phyloP scores from a whole-genome alignment of 2,329 filamentous ascomycete species.

The Neoascochyta sp. region DNA sequence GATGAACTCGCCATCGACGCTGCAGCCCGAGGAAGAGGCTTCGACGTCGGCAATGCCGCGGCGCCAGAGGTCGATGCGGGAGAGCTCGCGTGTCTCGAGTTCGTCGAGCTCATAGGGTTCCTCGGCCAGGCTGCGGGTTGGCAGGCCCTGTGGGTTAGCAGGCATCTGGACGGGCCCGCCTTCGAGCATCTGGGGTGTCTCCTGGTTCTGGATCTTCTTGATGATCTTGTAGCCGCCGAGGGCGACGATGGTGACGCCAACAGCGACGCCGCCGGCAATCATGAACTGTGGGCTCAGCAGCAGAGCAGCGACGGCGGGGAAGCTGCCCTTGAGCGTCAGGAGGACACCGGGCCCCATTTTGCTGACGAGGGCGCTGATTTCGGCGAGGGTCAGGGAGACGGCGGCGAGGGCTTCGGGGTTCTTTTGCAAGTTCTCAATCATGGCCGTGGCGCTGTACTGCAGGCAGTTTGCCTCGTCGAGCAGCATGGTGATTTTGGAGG shows the following conservation, averaged over 20 bases:
- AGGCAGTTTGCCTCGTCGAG: conserved; percentile 85
- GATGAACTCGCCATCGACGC: conserved; percentile 63
- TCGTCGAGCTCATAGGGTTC: conserved; percentile 49
- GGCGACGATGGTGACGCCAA: conserved; percentile 92
- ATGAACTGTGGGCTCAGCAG: conserved; percentile 90
- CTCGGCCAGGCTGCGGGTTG: conserved; percentile 16
- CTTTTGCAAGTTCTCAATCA: conserved; percentile 74
- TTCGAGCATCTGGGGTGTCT: conserved; percentile 34
- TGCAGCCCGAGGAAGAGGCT: conserved; percentile 54
- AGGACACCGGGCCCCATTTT: conserved; percentile 85
- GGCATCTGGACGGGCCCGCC: conserved; percentile 13
- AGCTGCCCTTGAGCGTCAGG: conserved; percentile 69
- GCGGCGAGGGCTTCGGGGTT: conserved; percentile 90
- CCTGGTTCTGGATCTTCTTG: conserved; percentile 66
- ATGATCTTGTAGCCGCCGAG: conserved; percentile 97
- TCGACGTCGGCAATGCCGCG: conserved; percentile 60
- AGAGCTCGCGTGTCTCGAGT: conserved; percentile 55
- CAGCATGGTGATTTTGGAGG: conserved; percentile 70
- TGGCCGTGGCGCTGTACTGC: conserved; percentile 76
- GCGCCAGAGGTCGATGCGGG: conserved; percentile 60
- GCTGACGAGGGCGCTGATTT: conserved; percentile 75
- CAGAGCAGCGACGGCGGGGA: conserved; percentile 81
- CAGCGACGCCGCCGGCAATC: conserved; percentile 82
- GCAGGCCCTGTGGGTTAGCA: conserved; percentile 9
- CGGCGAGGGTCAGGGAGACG: conserved; percentile 85